Evolutionary conservation across 306 rosid species (phyloP).

Genomic region (Oxytropis ochrocephala): DNA sequence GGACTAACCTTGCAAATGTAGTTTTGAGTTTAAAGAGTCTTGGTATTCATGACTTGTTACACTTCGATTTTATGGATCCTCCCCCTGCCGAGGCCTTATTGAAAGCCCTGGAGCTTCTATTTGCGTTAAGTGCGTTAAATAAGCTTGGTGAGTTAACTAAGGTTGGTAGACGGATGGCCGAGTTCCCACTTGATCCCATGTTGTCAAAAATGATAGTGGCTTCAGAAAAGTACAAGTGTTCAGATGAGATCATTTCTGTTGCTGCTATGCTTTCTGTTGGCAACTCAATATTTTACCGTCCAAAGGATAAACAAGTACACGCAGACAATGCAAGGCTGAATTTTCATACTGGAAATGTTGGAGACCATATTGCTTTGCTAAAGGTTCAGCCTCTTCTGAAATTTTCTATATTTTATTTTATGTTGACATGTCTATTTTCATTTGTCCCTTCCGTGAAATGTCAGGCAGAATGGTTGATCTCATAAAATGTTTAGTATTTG

Average conservation of each 20-base stretch:
- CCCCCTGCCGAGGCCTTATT: conserved; percentile 92
- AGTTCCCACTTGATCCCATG: conserved; percentile 97
- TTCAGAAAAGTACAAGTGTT: conserved; percentile 79
- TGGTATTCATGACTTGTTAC: conserved; percentile 72
- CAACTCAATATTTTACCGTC: conserved; percentile 92
- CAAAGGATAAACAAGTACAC: conserved; percentile 98
- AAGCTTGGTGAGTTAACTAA: conserved; percentile 85
- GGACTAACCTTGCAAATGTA: conserved; percentile 91
- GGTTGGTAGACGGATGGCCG: conserved; percentile 91
- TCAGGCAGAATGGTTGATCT: not conserved
- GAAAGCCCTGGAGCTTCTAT: conserved; percentile 86
- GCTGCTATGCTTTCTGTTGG: conserved; percentile 94
- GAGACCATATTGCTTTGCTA: conserved; percentile 84
- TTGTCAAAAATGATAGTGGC: conserved; percentile 89
- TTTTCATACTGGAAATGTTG: conserved; percentile 88
- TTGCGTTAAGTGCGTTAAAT: conserved; percentile 80
- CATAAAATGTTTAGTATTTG: not conserved
- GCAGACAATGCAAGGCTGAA: conserved; percentile 91
- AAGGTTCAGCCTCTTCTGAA: conserved; percentile 41
- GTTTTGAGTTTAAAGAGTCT: conserved; percentile 85
- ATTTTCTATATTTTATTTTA: conserved; percentile 1
- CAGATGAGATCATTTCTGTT: conserved; percentile 79
- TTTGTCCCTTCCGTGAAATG: conserved; percentile 1
- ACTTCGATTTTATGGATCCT: conserved; percentile 97
- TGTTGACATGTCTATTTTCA: conserved; percentile 4